These are phyloP conservation scores for Anethum foeniculum DNA, from an alignment of 140 eudicot species.

Conservation along the genomic window DNA sequence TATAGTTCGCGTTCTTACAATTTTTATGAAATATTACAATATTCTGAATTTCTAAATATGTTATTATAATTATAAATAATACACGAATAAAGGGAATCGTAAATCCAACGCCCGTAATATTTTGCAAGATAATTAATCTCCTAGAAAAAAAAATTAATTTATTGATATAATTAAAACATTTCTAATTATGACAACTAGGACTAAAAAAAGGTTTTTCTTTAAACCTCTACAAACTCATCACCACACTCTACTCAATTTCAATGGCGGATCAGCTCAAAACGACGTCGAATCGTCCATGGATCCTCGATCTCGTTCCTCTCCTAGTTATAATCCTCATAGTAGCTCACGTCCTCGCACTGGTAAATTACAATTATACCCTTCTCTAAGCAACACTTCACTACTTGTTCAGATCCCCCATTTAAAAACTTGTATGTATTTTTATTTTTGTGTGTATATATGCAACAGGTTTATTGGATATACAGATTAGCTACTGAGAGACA, in stretches of 20 bases:
- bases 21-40: no score
- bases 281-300: slow-evolving; percentile 50
- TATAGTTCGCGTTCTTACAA: no score
- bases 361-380: slow-evolving; percentile 16
- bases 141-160: no score
- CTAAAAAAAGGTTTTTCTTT: not conserved
- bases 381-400: not conserved
- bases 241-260: slow-evolving; percentile 4
- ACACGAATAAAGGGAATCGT: no score
- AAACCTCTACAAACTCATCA: slow-evolving; percentile 11
- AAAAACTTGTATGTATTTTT: not conserved
- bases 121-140: no score
- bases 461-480: slow-evolving; percentile 82
- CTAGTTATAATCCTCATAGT: slow-evolving; percentile 59
- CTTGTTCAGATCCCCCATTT: not conserved
- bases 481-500: slow-evolving; percentile 75
- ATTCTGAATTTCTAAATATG: no score
- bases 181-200: no score
- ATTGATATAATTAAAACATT: no score
- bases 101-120: no score
- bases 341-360: slow-evolving; percentile 84
- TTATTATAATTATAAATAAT: no score
- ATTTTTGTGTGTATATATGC: not conserved
- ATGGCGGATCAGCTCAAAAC: slow-evolving; percentile 49
- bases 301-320: slow-evolving; percentile 69